Conservation (phyloP, 179 eudicot species). For the Corrigiola litoralis region DNA sequence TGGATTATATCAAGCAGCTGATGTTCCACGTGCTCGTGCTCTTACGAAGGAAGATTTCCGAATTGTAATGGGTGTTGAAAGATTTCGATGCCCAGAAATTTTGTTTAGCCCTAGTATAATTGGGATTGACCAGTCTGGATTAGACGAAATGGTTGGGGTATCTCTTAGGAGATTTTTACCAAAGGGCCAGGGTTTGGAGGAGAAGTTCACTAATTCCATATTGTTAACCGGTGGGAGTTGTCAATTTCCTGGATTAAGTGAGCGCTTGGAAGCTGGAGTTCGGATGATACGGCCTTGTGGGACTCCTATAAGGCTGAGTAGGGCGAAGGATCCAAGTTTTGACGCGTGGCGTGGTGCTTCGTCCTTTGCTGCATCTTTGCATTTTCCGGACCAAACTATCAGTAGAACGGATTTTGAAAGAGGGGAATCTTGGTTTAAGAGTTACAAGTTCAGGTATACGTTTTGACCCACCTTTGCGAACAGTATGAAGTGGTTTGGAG, state of each 20-base stretch:
- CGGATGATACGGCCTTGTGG: conserved; percentile 88
- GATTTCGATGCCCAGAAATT: conserved; percentile 93
- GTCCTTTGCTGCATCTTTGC: conserved; percentile 56
- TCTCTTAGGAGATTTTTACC: conserved; percentile 58
- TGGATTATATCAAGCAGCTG: conserved; percentile 42
- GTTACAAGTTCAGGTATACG: conserved; percentile 59
- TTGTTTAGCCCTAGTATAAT: conserved; percentile 71
- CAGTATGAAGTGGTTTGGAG: neutral
- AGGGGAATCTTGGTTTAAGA: conserved; percentile 86
- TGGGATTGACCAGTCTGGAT: conserved; percentile 86
- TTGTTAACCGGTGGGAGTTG: conserved; percentile 81
- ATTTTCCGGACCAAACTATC: conserved; percentile 59
- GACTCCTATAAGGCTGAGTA: conserved; percentile 54
- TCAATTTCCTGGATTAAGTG: conserved; percentile 69
- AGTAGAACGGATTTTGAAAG: conserved; percentile 75
- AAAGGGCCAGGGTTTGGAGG: conserved; percentile 45
- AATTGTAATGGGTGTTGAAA: conserved; percentile 73
- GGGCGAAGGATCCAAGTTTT: conserved; percentile 59
- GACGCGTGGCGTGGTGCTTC: conserved; percentile 99
- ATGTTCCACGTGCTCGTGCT: conserved; percentile 64
- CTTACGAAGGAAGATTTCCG: conserved; percentile 91
- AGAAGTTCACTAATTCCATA: conserved; percentile 67
- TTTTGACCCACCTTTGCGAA: conserved; percentile 1
- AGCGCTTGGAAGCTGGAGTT: conserved; percentile 81
- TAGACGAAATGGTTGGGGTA: conserved; percentile 89